phyloP scores from a whole-genome alignment of 2,329 filamentous ascomycete species.

The Botrytis pseudocinerea region DNA sequence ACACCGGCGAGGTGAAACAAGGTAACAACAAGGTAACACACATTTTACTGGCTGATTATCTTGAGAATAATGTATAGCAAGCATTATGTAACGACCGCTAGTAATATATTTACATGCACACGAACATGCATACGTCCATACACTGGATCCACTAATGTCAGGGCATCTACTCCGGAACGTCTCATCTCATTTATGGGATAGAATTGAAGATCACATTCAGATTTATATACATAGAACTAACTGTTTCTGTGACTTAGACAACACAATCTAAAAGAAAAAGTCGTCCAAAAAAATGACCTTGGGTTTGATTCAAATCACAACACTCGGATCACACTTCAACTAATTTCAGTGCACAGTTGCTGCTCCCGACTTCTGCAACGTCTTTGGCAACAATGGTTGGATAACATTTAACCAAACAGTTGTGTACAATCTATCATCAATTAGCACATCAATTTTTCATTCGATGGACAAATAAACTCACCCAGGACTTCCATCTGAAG shows the following conservation, averaged over 20 bases:
- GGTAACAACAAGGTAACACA: neutral
- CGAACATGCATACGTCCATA: too few relatives aligned
- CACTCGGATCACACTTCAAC: neutral
- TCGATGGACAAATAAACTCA: neutral
- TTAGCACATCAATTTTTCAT: neutral
- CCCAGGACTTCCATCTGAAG: constrained; percentile 46
- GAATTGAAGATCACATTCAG: neutral
- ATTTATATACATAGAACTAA: neutral
- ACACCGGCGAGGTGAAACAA: neutral
- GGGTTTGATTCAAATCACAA: neutral
- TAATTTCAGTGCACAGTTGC: neutral
- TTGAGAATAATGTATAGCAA: neutral
- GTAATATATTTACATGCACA: neutral
- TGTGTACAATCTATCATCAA: constrained; percentile 1
- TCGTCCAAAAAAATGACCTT: neutral
- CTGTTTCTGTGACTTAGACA: too few relatives aligned
- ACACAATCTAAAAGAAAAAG: neutral
- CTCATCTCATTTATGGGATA: neutral
- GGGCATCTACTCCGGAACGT: neutral
- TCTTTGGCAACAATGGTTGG: constrained; percentile 3
- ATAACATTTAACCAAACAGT: constrained; percentile 12
- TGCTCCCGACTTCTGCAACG: neutral
- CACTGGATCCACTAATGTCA: neutral
- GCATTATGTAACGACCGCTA: neutral
- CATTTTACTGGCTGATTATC: neutral